These are phyloP conservation scores for Cordia subcordata DNA, from an alignment of 257 asterid genomes.

Conservation along the genomic window DNA sequence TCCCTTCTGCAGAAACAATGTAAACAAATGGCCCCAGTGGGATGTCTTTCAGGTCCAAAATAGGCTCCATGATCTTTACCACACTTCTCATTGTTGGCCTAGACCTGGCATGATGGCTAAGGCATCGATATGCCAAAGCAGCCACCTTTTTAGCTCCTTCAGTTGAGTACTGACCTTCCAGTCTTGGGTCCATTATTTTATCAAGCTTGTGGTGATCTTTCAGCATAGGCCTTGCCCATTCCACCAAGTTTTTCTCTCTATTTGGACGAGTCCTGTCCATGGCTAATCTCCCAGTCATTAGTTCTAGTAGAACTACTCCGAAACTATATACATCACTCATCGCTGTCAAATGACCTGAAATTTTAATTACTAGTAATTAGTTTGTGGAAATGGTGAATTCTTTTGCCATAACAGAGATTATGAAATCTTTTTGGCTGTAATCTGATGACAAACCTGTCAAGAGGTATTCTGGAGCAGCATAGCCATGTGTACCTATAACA, in stretches of 20 bases:
- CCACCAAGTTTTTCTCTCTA: slow-evolving; percentile 58
- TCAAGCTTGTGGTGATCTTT: slow-evolving; percentile 60
- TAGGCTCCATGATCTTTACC: slow-evolving; percentile 48
- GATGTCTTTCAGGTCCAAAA: slow-evolving; percentile 37
- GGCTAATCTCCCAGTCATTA: slow-evolving; percentile 56
- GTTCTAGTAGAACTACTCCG: slow-evolving; percentile 71
- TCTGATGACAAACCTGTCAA: slow-evolving; percentile 58
- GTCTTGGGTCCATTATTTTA: slow-evolving; percentile 56
- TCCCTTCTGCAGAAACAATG: slow-evolving; percentile 28
- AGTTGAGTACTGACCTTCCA: slow-evolving; percentile 66
- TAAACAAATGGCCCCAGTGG: slow-evolving; percentile 57
- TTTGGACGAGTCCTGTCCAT: slow-evolving; percentile 45
- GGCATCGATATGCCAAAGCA: slow-evolving; percentile 58
- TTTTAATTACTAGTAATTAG: neutral
- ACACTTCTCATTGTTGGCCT: slow-evolving; percentile 69
- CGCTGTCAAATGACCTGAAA: slow-evolving; percentile 67
- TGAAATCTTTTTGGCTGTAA: too few relatives aligned
- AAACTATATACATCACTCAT: slow-evolving; percentile 72
- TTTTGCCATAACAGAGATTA: too few relatives aligned
- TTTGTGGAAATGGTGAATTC: neutral
- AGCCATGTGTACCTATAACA: slow-evolving; percentile 84
- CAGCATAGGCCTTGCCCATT: slow-evolving; percentile 73
- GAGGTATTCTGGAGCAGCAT: slow-evolving; percentile 85
- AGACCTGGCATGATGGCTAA: slow-evolving; percentile 43
- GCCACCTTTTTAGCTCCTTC: slow-evolving; percentile 73